phyloP scores from a whole-genome alignment of 2,329 filamentous ascomycete genomes.

The Aspergillus proliferans region DNA sequence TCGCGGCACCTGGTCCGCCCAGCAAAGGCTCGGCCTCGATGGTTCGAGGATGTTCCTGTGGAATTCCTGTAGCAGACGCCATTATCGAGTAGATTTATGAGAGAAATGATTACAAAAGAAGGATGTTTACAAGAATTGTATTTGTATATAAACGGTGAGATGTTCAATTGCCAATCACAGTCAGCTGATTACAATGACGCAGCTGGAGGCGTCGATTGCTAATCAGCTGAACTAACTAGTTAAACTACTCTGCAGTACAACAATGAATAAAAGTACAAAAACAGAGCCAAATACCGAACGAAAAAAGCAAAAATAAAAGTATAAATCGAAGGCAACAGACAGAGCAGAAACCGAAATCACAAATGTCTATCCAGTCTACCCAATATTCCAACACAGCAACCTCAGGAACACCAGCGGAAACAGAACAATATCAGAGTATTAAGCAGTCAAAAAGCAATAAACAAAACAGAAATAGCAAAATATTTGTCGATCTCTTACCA shows the following conservation, averaged over 20 bases:
- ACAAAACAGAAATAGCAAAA: neutral
- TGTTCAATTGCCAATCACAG: neutral
- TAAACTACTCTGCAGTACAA: neutral
- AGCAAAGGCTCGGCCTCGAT: conserved; percentile 53
- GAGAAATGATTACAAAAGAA: neutral
- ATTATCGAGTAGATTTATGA: conserved; percentile 38
- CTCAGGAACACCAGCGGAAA: too few relatives aligned
- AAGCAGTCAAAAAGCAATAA: neutral
- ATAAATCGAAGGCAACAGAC: too few relatives aligned
- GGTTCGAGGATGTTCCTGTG: conserved; percentile 44
- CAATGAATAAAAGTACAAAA: neutral
- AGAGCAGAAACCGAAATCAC: too few relatives aligned
- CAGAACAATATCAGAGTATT: too few relatives aligned
- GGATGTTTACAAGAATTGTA: too few relatives aligned
- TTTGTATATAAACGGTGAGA: neutral
- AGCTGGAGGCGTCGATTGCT: neutral
- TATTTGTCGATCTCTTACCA: neutral
- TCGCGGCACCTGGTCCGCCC: conserved; percentile 64
- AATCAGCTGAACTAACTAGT: neutral
- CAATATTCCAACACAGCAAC: too few relatives aligned
- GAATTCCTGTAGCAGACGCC: conserved; percentile 64
- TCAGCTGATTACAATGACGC: neutral
- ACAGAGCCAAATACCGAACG: too few relatives aligned
- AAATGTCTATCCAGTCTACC: too few relatives aligned
- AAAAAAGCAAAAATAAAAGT: too few relatives aligned